Conservation (phyloP, 2,329 filamentous ascomycete species). For the Fusarium domesticum region DNA sequence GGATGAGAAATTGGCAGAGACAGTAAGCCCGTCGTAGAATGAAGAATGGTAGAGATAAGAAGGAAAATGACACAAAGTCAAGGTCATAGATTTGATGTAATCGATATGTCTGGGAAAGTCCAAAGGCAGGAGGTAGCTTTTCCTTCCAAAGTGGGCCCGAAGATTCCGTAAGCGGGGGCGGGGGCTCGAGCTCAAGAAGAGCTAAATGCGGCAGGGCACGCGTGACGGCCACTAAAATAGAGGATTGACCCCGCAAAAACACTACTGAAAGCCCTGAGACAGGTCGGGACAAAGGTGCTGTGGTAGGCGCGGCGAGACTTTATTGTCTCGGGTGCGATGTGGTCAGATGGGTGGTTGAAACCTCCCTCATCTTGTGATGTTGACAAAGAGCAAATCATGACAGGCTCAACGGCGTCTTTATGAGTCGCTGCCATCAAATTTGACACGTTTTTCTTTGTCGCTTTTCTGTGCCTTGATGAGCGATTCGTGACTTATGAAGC, state of each 20-base stretch:
- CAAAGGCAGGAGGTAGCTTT: too few relatives aligned
- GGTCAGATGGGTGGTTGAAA: not conserved
- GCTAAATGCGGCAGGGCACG: not conserved
- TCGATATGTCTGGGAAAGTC: not conserved
- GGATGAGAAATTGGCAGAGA: not conserved
- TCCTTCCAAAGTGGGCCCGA: constrained; percentile 14
- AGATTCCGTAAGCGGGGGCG: constrained; percentile 22
- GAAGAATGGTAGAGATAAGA: not conserved
- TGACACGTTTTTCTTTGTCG: constrained; percentile 10
- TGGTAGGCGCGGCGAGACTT: too few relatives aligned
- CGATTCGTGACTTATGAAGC: not conserved
- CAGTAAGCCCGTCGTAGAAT: not conserved
- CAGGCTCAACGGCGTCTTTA: not conserved
- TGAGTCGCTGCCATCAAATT: not conserved
- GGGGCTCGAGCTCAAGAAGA: constrained; percentile 2
- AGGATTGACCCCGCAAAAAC: constrained; percentile 8
- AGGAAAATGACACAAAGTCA: not conserved
- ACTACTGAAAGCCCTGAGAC: too few relatives aligned
- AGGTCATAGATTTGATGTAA: not conserved
- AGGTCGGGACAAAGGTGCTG: too few relatives aligned
- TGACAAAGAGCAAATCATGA: too few relatives aligned
- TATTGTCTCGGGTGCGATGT: too few relatives aligned
- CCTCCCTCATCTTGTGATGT: not conserved
- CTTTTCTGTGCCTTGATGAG: not conserved
- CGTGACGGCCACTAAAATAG: constrained; percentile 10